These are phyloP conservation scores for Patellifolia procumbens DNA, from an alignment of 179 eudicot species.

Conservation along the genomic window DNA sequence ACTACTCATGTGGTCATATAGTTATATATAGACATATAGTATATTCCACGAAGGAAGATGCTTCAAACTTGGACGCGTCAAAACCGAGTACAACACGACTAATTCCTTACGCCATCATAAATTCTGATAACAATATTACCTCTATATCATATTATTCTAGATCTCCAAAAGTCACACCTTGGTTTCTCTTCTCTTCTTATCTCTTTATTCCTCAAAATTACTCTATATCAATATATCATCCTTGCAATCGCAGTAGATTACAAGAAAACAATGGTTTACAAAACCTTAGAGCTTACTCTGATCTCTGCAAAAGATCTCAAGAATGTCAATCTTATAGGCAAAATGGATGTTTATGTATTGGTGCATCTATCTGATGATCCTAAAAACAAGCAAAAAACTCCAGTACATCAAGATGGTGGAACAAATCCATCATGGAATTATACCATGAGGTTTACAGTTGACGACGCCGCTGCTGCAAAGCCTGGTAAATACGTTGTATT, in stretches of 20 bases:
- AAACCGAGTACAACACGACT: constrained; percentile 10
- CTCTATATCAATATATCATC: background rate
- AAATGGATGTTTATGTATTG: constrained; percentile 45
- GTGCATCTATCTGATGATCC: constrained; percentile 40
- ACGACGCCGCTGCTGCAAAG: constrained; percentile 29
- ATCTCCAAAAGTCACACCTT: constrained; percentile 16
- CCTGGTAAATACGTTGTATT: constrained; percentile 32
- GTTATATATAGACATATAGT: too few relatives aligned
- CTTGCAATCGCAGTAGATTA: background rate
- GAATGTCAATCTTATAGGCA: constrained; percentile 41
- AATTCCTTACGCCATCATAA: background rate
- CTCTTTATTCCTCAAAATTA: background rate
- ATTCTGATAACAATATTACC: background rate
- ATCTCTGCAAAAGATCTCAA: constrained; percentile 52
- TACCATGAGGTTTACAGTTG: constrained; percentile 38
- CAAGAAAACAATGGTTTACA: constrained; percentile 27
- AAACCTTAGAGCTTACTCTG: constrained; percentile 39
- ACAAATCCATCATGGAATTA: constrained; percentile 44
- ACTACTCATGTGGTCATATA: too few relatives aligned
- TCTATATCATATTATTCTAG: background rate
- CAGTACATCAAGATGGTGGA: constrained; percentile 46
- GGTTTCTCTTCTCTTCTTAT: too few relatives aligned
- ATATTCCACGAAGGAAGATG: background rate
- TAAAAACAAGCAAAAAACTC: constrained; percentile 41
- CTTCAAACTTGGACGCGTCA: constrained; percentile 6